Base-by-base conservation (phyloP, 192 early-diverging fungal species). In the Helicostylum pulchrum region DNA sequence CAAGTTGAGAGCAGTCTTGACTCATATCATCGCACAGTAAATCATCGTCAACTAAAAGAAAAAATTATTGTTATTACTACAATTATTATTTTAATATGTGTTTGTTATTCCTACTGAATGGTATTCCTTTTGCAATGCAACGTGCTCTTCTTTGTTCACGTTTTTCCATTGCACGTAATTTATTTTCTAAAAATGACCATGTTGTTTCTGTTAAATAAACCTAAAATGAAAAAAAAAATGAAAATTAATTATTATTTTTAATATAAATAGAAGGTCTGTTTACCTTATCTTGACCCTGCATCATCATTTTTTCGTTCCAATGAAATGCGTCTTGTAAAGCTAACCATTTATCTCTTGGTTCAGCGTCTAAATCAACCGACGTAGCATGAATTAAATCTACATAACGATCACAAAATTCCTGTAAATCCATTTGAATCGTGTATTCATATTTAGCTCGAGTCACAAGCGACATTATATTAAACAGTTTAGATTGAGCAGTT, bases 141-240 rank as follows among this genome's bases (percentile, higher is more conserved):
- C 77, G 66, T 78, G 74, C 62, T 70, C 73, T 61, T 64, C 71
- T 77, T 75, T 85, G 79, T 47, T 85, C 80, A 34, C 77, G 71
- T 21, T 79, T 82, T 60, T 96, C 90, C 32, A 80, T 70, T 34
- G 75, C 82, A 19, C 88, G 80, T 62, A 97, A 85, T 19, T 82
- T 80, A 53, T 87, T 83, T 74, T 97, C 95, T 17, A 97, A 80
- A 52, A 77, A 80, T 53, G 88, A 82, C 95, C 94, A 97, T 12
- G 81, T 81, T 7, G 23, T 69, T 62, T 93, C 91, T 63, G 83
- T 83, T 42, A 97, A 63, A 63, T 86, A 93, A 8, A 88, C 78
- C 58, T 88, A 77, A 46, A 44, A 44, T 19, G 14, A 39, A 30
- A 19, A 31, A 23, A 56, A 20, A 19, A 39, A 32, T 19, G 43